These are phyloP conservation scores for Podospora pseudopauciseta DNA, from an alignment of 495 filamentous ascomycete genomes.

Conservation along the genomic window DNA sequence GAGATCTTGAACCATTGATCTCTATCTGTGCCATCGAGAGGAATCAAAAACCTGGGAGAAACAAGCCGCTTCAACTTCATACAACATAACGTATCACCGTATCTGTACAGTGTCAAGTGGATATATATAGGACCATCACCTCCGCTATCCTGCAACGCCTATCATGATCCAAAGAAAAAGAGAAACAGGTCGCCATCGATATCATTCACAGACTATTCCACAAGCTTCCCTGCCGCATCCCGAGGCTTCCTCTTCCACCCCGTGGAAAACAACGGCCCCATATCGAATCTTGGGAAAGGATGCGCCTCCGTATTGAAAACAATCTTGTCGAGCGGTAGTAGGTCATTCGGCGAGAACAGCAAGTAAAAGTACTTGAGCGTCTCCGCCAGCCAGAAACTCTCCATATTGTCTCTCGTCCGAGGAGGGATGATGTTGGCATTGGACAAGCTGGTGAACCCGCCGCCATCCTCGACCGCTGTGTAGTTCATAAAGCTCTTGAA, in stretches of 20 bases:
- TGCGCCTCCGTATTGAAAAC: constrained; percentile 98
- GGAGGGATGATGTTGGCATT: constrained; percentile 71
- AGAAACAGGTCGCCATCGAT: too few relatives aligned
- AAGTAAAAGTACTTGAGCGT: constrained; percentile 98
- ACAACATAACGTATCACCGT: background rate
- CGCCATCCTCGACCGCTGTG: constrained; percentile 68
- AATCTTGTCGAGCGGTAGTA: constrained; percentile 77
- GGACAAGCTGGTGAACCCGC: constrained; percentile 76
- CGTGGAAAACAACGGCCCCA: constrained; percentile 72
- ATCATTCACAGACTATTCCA: constrained; percentile 7
- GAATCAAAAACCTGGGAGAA: background rate
- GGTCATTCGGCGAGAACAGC: constrained; percentile 79
- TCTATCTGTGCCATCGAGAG: too few relatives aligned
- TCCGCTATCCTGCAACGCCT: background rate
- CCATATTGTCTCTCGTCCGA: constrained; percentile 72
- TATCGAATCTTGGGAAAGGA: constrained; percentile 79
- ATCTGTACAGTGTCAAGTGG: background rate
- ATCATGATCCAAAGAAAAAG: too few relatives aligned
- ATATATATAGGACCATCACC: background rate
- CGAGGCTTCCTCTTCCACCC: constrained; percentile 78
- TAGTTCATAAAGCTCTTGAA: constrained; percentile 88
- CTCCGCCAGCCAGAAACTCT: constrained; percentile 96
- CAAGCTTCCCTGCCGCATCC: constrained; percentile 37
- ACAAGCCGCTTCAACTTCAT: background rate
- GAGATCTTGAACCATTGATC: background rate